Percentiles rank a stretch among this genome's conserved stretches.
Conservation (phyloP, 345 rosid species). For the rapeseed (Brassica napus) region DNA sequence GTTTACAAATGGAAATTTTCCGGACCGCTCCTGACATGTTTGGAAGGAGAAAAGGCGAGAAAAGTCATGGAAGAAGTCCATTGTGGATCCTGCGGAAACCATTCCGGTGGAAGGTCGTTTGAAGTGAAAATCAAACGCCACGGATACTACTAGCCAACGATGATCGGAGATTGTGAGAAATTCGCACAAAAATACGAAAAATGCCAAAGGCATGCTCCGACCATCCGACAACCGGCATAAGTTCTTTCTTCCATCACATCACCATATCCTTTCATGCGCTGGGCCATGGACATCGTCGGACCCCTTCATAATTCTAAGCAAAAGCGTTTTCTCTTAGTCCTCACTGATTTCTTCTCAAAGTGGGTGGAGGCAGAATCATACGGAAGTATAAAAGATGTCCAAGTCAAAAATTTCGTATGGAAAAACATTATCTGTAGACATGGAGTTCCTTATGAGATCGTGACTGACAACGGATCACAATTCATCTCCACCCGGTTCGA, state of each 20-base stretch:
- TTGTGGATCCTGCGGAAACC: neutral
- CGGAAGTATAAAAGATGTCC: too few relatives aligned
- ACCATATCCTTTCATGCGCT: neutral
- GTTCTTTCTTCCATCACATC: neutral
- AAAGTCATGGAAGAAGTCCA: neutral
- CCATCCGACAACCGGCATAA: neutral
- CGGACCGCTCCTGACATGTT: neutral
- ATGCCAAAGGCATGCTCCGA: neutral
- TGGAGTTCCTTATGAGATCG: too few relatives aligned
- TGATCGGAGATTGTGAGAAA: neutral
- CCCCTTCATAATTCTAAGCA: neutral
- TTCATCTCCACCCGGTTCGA: neutral
- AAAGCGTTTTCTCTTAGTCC: neutral
- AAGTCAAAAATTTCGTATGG: too few relatives aligned
- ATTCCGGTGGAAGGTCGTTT: too few relatives aligned
- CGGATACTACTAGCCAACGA: neutral
- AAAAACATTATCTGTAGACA: too few relatives aligned
- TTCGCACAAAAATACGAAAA: neutral
- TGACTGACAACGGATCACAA: too few relatives aligned
- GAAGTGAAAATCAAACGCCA: too few relatives aligned
- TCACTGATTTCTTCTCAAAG: neutral
- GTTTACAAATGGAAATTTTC: neutral
- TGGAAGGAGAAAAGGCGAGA: neutral
- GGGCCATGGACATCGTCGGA: neutral
- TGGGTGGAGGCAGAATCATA: too few relatives aligned